Base-by-base conservation (phyloP, 2,329 filamentous ascomycete species). In the Blumeriella jaapii region DNA sequence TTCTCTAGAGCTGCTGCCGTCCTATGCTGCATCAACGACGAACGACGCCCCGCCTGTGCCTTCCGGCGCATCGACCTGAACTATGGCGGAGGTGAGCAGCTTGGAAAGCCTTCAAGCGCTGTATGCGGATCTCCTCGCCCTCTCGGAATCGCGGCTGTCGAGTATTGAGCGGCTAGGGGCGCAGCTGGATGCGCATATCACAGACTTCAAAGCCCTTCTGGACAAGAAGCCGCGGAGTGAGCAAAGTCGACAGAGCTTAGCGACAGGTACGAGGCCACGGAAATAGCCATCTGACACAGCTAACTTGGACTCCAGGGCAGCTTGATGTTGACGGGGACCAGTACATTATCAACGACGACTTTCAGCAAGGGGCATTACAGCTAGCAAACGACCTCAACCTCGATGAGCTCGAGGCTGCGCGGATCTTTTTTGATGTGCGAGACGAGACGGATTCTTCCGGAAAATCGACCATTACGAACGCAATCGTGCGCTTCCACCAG, bases 321-420 rank as follows among this genome's bases (percentile, higher is more conserved):
- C 67, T 96, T 48, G 74, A 65, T 20, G 61, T 94, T 39, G 71
- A 73, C 48, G 79, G 77, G 43, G 69, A 74, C 20, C 74, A 87
- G 51, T 96, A 85, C 58, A 64, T 69, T 14, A 66, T 98, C 62
- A 95, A 93, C 59, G 71, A 82, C 37, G 78, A 85, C 43, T 96
- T 98, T 59, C 77, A 89, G 54, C 80, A 94, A 58, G 76, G 80
- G 48, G 74, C 78, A 15, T 67, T 93, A 19, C 74, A 84, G 50
- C 67, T 98, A 23, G 82, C 89, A 36, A 87, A 96, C 58, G 83
- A 85, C 48, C 67, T 95, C 42, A 78, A 94, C 51, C 67, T 98
- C 34, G 87, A 98, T 60, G 93, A 98, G 59, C 57, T 93, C 38
- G 74, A 91, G 50, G 81, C 89, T 12, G 82, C 85, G 7, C 69